Percentiles rank a stretch among this genome's conserved stretches.
These are phyloP conservation scores for Penicillium sp. DNA, from an alignment of 2,329 filamentous ascomycete species.

Conservation along the genomic window DNA sequence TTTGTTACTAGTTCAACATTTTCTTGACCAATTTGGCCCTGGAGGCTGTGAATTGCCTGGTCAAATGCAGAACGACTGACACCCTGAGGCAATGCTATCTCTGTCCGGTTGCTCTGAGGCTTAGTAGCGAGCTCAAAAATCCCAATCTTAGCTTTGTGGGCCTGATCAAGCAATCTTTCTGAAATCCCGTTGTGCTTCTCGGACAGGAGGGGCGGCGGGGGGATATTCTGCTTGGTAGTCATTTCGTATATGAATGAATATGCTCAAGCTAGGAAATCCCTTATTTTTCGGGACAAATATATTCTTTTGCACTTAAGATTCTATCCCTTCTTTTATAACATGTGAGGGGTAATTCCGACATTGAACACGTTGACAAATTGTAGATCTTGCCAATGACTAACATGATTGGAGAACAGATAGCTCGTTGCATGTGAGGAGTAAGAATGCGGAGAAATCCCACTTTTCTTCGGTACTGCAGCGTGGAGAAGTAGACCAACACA, in stretches of 20 bases:
- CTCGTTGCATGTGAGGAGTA: not conserved
- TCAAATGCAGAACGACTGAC: not conserved
- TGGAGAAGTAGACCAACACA: too few relatives aligned
- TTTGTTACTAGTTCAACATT: not conserved
- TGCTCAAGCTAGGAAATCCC: not conserved
- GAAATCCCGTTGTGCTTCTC: not conserved
- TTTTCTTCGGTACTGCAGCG: not conserved
- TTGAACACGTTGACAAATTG: not conserved
- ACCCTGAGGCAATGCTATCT: not conserved
- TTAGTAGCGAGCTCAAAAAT: constrained; percentile 10
- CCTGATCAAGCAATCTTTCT: constrained; percentile 4
- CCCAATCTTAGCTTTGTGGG: constrained; percentile 6
- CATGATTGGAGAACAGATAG: not conserved
- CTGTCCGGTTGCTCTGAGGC: not conserved
- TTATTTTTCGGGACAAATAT: not conserved
- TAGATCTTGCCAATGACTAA: not conserved
- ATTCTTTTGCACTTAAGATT: not conserved
- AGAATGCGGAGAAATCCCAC: not conserved
- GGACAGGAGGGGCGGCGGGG: not conserved
- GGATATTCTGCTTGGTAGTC: not conserved
- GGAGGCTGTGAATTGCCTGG: not conserved
- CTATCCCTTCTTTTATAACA: not conserved
- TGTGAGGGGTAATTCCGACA: not conserved
- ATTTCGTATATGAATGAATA: not conserved
- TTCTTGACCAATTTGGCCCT: not conserved